Percentiles rank a stretch among this genome's conserved stretches.
Conservation (phyloP, 129 eudicot genomes). For the Tanacetum coccineum region DNA sequence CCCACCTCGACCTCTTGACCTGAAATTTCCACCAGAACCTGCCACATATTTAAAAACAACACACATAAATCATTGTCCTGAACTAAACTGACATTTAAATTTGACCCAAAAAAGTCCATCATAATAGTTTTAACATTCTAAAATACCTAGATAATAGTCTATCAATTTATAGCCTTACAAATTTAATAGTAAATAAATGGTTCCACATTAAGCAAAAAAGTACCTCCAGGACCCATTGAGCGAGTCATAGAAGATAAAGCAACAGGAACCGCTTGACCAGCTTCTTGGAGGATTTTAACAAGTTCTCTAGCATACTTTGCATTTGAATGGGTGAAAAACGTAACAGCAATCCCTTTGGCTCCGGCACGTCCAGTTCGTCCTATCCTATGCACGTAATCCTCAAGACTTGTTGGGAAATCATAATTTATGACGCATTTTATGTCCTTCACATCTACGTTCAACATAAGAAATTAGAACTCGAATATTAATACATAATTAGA, state of each 20-base stretch:
- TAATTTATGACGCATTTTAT: constrained; percentile 93
- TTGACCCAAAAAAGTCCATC: no score
- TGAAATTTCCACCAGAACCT: constrained; percentile 71
- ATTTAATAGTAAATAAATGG: background rate
- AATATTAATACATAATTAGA: background rate
- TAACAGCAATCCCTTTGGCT: constrained; percentile 85
- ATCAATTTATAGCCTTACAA: background rate
- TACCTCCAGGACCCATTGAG: constrained; percentile 56
- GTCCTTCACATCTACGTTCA: constrained; percentile 95
- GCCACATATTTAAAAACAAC: constrained; percentile 12
- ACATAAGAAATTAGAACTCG: constrained; percentile 16
- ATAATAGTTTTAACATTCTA: no score
- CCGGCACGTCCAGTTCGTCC: constrained; percentile 99
- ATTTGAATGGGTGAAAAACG: constrained; percentile 87
- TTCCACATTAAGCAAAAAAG: background rate
- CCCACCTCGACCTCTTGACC: constrained; percentile 92
- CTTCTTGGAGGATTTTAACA: constrained; percentile 86
- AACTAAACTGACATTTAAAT: no score
- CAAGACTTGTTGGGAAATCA: constrained; percentile 92
- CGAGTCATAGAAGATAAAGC: constrained; percentile 62
- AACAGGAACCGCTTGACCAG: constrained; percentile 86
- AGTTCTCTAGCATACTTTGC: constrained; percentile 77
- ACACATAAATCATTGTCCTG: background rate
- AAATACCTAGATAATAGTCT: background rate
- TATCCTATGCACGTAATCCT: constrained; percentile 98